Evolutionary conservation across 1,139 yeast genomes (phyloP).

Genomic region (Blastobotrys niveus): DNA sequence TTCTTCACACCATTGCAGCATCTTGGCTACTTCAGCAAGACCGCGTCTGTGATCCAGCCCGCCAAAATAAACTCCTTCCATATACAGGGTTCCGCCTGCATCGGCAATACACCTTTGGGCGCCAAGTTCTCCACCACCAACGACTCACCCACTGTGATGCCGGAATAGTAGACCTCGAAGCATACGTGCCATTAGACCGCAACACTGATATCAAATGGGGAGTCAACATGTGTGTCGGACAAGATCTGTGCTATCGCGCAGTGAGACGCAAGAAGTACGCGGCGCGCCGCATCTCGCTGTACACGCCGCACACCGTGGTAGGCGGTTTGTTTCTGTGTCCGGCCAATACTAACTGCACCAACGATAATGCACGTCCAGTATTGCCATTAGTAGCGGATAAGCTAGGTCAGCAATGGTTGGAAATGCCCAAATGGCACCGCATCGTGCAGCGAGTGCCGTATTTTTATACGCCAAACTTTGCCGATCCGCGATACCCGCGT

Average conservation of each 20-base stretch:
- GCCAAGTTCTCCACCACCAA: slow-evolving; percentile 45
- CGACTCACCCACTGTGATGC: slow-evolving; percentile 50
- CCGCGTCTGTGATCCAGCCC: slow-evolving; percentile 38
- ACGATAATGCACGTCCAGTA: slow-evolving; percentile 41
- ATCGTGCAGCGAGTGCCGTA: slow-evolving; percentile 52
- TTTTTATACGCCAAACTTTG: slow-evolving; percentile 46
- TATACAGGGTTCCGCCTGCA: slow-evolving; percentile 59
- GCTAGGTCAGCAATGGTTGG: slow-evolving; percentile 36
- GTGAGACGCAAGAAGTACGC: slow-evolving; percentile 62
- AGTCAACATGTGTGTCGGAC: slow-evolving; percentile 44
- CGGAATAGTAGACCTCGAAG: slow-evolving; percentile 49
- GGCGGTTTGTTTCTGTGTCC: slow-evolving; percentile 63
- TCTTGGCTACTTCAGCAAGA: slow-evolving; percentile 30
- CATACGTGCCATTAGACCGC: slow-evolving; percentile 36
- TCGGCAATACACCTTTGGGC: slow-evolving; percentile 42
- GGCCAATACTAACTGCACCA: slow-evolving; percentile 31
- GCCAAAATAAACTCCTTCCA: slow-evolving; percentile 32
- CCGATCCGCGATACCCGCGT: slow-evolving; percentile 43
- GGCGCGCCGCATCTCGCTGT: slow-evolving; percentile 44
- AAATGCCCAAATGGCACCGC: slow-evolving; percentile 20
- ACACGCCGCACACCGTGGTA: slow-evolving; percentile 54
- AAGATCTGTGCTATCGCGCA: slow-evolving; percentile 49
- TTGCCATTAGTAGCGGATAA: slow-evolving; percentile 58
- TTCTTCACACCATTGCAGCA: too few species aligned
- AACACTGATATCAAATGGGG: slow-evolving; percentile 49